Conservation (phyloP, 495 filamentous ascomycete species). For the Pyrenula massariospora region DNA sequence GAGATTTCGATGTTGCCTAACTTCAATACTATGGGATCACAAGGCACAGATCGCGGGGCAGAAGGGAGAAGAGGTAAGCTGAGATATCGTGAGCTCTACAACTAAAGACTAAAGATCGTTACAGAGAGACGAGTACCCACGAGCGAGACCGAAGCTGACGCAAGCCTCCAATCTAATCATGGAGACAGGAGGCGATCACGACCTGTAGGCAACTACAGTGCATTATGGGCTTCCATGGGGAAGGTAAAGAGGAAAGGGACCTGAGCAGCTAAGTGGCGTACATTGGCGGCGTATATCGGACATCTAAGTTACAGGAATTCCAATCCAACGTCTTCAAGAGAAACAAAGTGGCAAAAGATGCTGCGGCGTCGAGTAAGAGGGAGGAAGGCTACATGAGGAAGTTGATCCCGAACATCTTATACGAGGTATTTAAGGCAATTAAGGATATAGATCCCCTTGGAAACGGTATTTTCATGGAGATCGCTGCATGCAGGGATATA, state of each 20-base stretch:
- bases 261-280: too few species aligned
- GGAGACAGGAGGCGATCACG: background rate
- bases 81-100: background rate
- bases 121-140: background rate
- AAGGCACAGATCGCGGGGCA: background rate
- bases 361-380: too few species aligned
- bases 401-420: too few species aligned
- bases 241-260: background rate
- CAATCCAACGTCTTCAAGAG: background rate
- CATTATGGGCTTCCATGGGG: background rate
- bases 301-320: constrained; percentile 14
- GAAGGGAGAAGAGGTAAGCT: background rate
- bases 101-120: background rate
- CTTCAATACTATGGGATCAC: background rate
- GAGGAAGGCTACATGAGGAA: too few species aligned
- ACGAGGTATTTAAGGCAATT: too few species aligned
- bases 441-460: too few species aligned
- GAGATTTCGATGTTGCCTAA: background rate
- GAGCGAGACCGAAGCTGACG: background rate
- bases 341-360: too few species aligned
- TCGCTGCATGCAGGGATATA: too few species aligned
- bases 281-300: too few species aligned
- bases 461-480: too few species aligned
- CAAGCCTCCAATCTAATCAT: background rate
- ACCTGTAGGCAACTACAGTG: background rate